phyloP scores from a whole-genome alignment of 1,284 basidiomycete species.

The Ceratobasidium sp. region DNA sequence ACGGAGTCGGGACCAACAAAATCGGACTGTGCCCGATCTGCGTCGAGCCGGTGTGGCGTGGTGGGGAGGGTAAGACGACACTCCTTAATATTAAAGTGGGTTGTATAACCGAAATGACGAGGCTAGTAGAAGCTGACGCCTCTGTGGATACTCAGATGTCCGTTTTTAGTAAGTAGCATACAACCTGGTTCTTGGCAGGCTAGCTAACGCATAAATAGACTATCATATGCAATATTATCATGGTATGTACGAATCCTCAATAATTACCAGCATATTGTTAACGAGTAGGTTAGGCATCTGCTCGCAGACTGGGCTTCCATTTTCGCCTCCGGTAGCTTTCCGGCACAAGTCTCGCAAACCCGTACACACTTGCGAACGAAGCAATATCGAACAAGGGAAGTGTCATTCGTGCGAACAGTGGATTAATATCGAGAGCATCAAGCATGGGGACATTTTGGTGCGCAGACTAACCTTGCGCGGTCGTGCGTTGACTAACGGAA shows the following conservation, averaged over 20 bases:
- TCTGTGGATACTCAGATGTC: constrained; percentile 54
- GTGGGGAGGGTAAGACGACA: constrained; percentile 69
- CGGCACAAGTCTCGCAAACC: constrained; percentile 61
- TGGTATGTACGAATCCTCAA: constrained; percentile 59
- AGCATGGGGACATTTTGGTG: constrained; percentile 75
- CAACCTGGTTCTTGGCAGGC: neutral
- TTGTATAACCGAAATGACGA: neutral
- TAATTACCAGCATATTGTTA: constrained; percentile 13
- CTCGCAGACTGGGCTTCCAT: constrained; percentile 68
- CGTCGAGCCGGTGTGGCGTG: constrained; percentile 67
- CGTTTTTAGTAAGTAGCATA: constrained; percentile 70
- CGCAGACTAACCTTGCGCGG: constrained; percentile 33
- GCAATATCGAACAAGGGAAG: constrained; percentile 69
- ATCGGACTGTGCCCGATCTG: constrained; percentile 83
- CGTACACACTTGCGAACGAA: constrained; percentile 66
- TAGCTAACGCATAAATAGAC: constrained; percentile 51
- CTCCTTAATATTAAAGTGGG: constrained; percentile 80
- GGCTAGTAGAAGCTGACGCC: neutral
- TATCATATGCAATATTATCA: constrained; percentile 85
- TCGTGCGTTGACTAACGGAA: neutral
- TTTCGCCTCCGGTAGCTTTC: constrained; percentile 77
- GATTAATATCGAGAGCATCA: constrained; percentile 75
- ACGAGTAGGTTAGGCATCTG: constrained; percentile 64
- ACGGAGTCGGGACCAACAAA: constrained; percentile 73
- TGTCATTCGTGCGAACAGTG: constrained; percentile 81